Evolutionary conservation across 78 protist genomes (phyloP), one percentile per base, ranked within the genome.

Genomic region (Chrysochromulina parva): DNA sequence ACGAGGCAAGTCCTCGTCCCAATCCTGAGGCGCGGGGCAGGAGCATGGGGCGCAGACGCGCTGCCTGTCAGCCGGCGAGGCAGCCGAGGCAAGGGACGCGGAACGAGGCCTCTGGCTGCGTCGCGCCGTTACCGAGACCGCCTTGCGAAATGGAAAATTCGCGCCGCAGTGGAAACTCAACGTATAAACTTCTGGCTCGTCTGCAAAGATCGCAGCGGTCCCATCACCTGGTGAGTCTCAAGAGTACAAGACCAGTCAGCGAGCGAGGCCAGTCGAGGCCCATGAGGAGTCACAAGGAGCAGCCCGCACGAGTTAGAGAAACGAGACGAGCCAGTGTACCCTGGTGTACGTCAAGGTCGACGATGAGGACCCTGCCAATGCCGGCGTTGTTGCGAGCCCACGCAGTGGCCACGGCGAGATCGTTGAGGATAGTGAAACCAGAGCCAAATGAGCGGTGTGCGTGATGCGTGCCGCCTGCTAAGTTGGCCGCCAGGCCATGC

Each of bases 381-480:
- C 7, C 20, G 24, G 14, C 48, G 73, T 57, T 0, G 53, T 84
- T 1, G 16, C n/a, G 82, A 7, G 17, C 54, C 54, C n/a, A 7
- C 2, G 48, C 17, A 11, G 89, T 74, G 48, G 76, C 57, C 57
- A 85, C 76, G n/a, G 89, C 89, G 28, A 85, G 53, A 55, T 85
- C 89, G 55, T 85, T 85, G 38, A 85, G 38, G 55, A 85, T 85
- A 17, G 65, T 52, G 73, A 60, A 85, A n/a, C 89, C 89, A 14
- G 54, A 28, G 76, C 89, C 89, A 3, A 17, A 17, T 28, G 6
- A 19, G 11, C 20, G 47, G 55, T 60, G 73, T 48, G 89, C 89
- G 55, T 85, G 89, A n/a, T 85, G 89, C 17, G 89, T 85, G 57
- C 89, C 89, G 38, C 89, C 89, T 14, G 69, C 89, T 55, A 85